Evolutionary conservation across 768 basidiomycete species (phyloP), one percentile per base, ranked within the genome.

Genomic region (Suillus subalutaceus): DNA sequence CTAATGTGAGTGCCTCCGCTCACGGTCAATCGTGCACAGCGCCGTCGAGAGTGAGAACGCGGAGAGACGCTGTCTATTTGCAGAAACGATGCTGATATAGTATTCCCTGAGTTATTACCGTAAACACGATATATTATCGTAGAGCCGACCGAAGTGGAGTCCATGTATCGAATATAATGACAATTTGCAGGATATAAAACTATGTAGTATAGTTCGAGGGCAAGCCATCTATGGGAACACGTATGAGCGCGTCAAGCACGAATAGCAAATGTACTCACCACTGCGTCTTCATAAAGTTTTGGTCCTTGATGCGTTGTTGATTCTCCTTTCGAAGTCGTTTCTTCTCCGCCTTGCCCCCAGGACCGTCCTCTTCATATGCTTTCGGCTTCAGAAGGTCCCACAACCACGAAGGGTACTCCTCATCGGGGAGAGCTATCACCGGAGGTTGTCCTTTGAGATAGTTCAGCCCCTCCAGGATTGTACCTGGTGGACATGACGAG

Each of bases 351-450:
- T 85, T 84, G 26, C 92, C 90, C n/a, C 91, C 92, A 1, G 88
- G 90, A 1, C 90, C 90, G 67, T 93, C 91, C 63, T 92, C 90
- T 20, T 83, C 84, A 63, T 84, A 80, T 50, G 83, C 82, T 72
- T 85, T 86, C 6, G 88, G 84, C 66, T 88, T 77, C 23, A 93
- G 78, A 46, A 94, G 73, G 16, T 83, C 88, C 96, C 96, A 97
- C 48, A 97, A 75, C 96, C 96, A 97, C 8, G 85, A 75, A 4
- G 96, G 96, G 75, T 97, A 97, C 70, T 89, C 88, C 53, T 92
- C 90, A 76, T 97, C 96, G 0, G 91, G 81, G 13, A 84, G 78
- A 2, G 96, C 92, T 30, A 93, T 75, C 0, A 96, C 87, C 7
- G 92, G 88, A 0, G 86, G 79, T 72, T 96, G 91, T 62, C 86